Conservation (phyloP, 805 yeast species). For the Tetrapisispora arboricola region DNA sequence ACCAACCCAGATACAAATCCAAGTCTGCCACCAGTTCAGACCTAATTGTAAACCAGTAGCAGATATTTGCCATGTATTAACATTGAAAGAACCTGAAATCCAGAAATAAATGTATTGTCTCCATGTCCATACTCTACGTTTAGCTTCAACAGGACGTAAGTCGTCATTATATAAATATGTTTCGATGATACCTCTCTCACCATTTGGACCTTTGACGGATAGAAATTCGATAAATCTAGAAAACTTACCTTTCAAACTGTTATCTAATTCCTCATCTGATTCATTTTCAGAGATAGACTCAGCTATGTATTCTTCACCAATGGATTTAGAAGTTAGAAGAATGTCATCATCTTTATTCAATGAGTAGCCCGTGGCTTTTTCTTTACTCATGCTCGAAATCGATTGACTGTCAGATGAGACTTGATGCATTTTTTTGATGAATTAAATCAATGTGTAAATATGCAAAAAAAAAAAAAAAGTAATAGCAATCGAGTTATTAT, state of each 20-base stretch:
- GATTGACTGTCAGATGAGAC: neutral
- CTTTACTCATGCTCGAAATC: neutral
- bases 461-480: neutral
- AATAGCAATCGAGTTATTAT: too few relatives aligned
- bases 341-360: slow-evolving; percentile 1
- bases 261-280: neutral
- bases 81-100: slow-evolving; percentile 84
- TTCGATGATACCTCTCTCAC: slow-evolving; percentile 5
- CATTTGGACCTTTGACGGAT: neutral
- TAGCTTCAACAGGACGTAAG: slow-evolving; percentile 65
- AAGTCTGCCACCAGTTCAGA: slow-evolving; percentile 84
- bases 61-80: slow-evolving; percentile 89
- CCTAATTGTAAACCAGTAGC: slow-evolving; percentile 76
- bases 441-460: neutral
- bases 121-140: slow-evolving; percentile 77
- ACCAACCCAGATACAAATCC: slow-evolving; percentile 86
- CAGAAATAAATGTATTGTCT: slow-evolving; percentile 71
- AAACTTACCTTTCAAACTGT: neutral
- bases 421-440: neutral
- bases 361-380: slow-evolving; percentile 1
- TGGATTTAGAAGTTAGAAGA: neutral
- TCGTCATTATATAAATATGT: slow-evolving; percentile 65
- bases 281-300: neutral
- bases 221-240: neutral
- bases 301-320: neutral